A percentile compares a stretch with the other conserved stretches of the same genome.
Evolutionary conservation across 208 protist species (phyloP).

Genomic region (Leishmania tropica): DNA sequence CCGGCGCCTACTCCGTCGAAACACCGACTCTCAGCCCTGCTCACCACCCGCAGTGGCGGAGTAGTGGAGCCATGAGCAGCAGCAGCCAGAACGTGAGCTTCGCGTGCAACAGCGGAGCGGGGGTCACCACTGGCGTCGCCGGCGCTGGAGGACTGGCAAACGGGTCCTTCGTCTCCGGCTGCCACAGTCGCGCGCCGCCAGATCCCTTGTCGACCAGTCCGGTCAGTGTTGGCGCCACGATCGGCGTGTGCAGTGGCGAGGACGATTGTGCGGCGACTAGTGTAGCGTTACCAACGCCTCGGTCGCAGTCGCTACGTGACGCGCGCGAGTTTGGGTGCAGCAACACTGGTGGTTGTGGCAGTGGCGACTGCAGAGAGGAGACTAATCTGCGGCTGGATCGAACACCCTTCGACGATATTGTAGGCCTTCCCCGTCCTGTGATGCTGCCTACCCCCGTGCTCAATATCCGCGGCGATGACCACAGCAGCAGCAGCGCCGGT

Average conservation of each 20-base stretch:
- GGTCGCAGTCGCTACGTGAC: neutral
- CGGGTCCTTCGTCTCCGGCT: neutral
- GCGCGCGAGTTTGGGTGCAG: neutral
- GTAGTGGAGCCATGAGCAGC: neutral
- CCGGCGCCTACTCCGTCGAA: neutral
- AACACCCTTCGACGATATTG: neutral
- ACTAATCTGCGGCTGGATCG: neutral
- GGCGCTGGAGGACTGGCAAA: neutral
- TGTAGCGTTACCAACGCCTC: neutral
- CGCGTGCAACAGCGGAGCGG: neutral
- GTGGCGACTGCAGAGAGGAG: neutral
- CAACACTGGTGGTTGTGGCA: neutral
- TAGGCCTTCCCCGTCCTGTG: neutral
- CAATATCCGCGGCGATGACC: neutral
- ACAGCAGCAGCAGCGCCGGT: neutral
- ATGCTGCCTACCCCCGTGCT: neutral
- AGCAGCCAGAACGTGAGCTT: conserved; percentile 28
- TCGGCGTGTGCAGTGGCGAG: neutral
- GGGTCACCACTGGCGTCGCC: neutral
- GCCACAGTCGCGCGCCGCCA: neutral
- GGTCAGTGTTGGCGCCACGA: neutral
- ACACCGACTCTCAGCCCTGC: neutral
- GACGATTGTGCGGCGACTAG: neutral
- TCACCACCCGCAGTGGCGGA: conserved; percentile 2
- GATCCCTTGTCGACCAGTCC: neutral